These are phyloP conservation scores for Stagonosporopsis cucurbitacearum DNA, from an alignment of 2,329 filamentous ascomycete species.

Conservation along the genomic window DNA sequence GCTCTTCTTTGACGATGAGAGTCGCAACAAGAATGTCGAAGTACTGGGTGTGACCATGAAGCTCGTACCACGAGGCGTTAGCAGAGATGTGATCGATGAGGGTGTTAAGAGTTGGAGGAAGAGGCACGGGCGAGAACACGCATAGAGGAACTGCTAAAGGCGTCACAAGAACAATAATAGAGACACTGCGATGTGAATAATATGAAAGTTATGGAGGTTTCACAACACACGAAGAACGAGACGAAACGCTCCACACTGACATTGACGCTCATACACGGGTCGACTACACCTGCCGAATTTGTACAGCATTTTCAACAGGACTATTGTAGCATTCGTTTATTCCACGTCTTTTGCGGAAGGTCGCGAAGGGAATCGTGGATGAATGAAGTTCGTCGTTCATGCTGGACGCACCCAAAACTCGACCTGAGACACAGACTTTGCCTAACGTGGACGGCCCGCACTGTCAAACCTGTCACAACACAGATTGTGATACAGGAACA, in stretches of 20 bases:
- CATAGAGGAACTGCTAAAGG: constrained; percentile 1
- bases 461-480: constrained; percentile 21
- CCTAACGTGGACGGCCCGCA: constrained; percentile 14
- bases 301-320: background rate
- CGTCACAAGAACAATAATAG: no score
- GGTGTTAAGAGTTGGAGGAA: constrained; percentile 83
- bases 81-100: constrained; percentile 75
- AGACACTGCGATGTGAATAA: background rate
- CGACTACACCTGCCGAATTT: background rate
- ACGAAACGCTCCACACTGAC: background rate
- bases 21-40: constrained; percentile 82
- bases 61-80: constrained; percentile 80
- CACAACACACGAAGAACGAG: background rate
- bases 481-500: constrained; percentile 19
- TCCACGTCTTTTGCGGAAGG: background rate
- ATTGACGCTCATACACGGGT: background rate
- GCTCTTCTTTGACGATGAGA: constrained; percentile 96
- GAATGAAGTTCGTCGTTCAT: constrained; percentile 5
- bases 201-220: background rate
- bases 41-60: constrained; percentile 83
- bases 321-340: background rate
- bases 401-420: constrained; percentile 9
- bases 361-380: background rate
- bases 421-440: constrained; percentile 16
- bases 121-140: constrained; percentile 61